These are phyloP conservation scores for Hanseniaspora nectarophila DNA, from an alignment of 805 yeast genomes.

Conservation along the genomic window DNA sequence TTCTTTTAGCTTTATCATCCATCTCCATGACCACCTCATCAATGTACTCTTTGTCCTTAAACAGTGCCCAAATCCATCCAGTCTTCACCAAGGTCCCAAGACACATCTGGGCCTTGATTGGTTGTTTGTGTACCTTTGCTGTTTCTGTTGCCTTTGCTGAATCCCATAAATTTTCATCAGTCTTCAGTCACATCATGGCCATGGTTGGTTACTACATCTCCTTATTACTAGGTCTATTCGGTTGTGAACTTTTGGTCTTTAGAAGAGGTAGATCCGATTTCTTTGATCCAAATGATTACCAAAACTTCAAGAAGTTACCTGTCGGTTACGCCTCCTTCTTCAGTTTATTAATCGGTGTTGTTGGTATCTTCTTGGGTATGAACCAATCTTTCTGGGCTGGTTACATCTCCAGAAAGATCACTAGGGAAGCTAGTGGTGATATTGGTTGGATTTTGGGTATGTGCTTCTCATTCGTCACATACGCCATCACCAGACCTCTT, in stretches of 20 bases:
- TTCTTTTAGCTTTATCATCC: slow-evolving; percentile 67
- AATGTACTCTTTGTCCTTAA: slow-evolving; percentile 76
- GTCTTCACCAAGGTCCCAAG: slow-evolving; percentile 65
- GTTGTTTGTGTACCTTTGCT: slow-evolving; percentile 65
- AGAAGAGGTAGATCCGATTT: slow-evolving; percentile 44
- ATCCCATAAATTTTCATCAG: slow-evolving; percentile 55
- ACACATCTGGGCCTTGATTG: slow-evolving; percentile 64
- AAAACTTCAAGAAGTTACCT: slow-evolving; percentile 49
- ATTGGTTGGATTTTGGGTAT: slow-evolving; percentile 73
- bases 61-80: slow-evolving; percentile 74
- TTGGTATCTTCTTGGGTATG: slow-evolving; percentile 81
- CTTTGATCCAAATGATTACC: slow-evolving; percentile 52
- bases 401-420: slow-evolving; percentile 48
- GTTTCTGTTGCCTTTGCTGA: slow-evolving; percentile 85
- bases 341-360: slow-evolving; percentile 72
- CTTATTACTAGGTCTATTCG: slow-evolving; percentile 58
- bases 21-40: slow-evolving; percentile 86
- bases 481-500: slow-evolving; percentile 46
- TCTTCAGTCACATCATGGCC: slow-evolving; percentile 77
- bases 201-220: slow-evolving; percentile 85
- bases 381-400: slow-evolving; percentile 75
- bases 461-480: slow-evolving; percentile 55
- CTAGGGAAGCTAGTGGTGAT: slow-evolving; percentile 39
- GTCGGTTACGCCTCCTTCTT: slow-evolving; percentile 64
- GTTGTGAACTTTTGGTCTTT: slow-evolving; percentile 73